Base-by-base conservation (phyloP, 208 protist genomes). In the Trypanosoma lewisi region DNA sequence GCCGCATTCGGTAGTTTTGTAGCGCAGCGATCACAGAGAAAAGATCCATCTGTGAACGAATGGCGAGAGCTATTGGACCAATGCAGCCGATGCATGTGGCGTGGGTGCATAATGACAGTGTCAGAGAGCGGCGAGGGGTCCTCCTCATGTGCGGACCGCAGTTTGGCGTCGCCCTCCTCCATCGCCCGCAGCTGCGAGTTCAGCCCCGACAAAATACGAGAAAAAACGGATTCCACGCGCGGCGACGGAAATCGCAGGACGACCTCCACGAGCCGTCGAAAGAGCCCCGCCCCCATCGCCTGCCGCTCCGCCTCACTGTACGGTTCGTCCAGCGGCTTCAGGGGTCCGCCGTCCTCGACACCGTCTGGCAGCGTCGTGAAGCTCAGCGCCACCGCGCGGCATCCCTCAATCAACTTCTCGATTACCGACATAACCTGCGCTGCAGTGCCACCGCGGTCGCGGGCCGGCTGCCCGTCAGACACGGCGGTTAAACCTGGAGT, bases 31-130 rank as follows among this genome's bases (percentile, higher is more conserved):
- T 76, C 69, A 61, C 88, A 94, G 19, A 82, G 52, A 70, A 66
- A 86, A 59, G 78, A 69, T 55, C 67, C 63, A 14, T 77, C 56
- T 34, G 56, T 55, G 73, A 90, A 94, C 27, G 69, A 61, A 39
- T 67, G 42, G 5, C 79, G 60, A 2, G 39, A 63, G 5, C 88
- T 60, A 57, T 82, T 78, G 31, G 54, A 70, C 87, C 87, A 94
- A 21, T 67, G 73, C 39, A 94, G 74, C 8, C 62, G 78, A 63
- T 94, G 84, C 6, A 64, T 31, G 60, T 94, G 87, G 27, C 85
- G 84, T 27, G 81, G 82, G 63, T 91, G 82, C 44, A 52, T 12
- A 49, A 88, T 79, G 23, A 83, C 37, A 28, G 54, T 53, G 27
- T 81, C 54, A 25, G 37, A 50, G 30, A 61, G 8, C 31, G 69